Percentiles rank a stretch among this genome's conserved stretches.
phyloP scores from a whole-genome alignment of 768 basidiomycete species.

The Dacryopinax primogenitus region DNA sequence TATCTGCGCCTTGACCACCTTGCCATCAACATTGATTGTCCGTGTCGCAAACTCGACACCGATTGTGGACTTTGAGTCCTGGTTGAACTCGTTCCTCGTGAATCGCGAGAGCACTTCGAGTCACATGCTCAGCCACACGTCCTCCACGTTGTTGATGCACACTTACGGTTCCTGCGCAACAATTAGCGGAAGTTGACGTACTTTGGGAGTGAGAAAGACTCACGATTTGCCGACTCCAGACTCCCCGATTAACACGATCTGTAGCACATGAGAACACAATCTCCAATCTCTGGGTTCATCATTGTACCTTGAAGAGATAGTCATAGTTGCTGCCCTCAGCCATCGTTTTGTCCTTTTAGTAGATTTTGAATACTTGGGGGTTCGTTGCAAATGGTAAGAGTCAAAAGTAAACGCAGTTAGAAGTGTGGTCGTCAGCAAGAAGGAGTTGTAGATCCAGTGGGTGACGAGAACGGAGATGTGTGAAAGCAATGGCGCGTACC shows the following conservation, averaged over 20 bases:
- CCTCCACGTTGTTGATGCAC: not conserved
- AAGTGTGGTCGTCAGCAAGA: not conserved
- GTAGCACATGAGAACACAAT: not conserved
- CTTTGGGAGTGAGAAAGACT: constrained; percentile 30
- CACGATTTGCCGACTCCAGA: constrained; percentile 99
- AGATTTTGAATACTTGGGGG: not conserved
- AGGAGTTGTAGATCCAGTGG: not conserved
- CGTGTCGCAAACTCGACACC: constrained; percentile 98
- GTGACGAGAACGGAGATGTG: not conserved
- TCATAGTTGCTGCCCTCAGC: constrained; percentile 93
- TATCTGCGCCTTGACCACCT: constrained; percentile 94
- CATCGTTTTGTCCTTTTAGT: constrained; percentile 35
- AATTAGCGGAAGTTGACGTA: constrained; percentile 8
- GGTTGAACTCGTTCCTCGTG: constrained; percentile 98
- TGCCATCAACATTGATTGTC: constrained; percentile 86
- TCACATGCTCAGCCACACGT: not conserved
- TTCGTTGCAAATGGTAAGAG: not conserved
- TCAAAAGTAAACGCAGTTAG: not conserved
- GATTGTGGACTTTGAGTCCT: constrained; percentile 98
- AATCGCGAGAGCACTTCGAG: constrained; percentile 96
- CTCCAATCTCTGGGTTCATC: constrained; percentile 15
- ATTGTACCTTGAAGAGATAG: constrained; percentile 90
- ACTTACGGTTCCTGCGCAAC: constrained; percentile 48
- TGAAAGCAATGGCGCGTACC: not conserved
- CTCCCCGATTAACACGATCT: constrained; percentile 99